These are phyloP conservation scores for Xylariaceae sp. DNA, from an alignment of 2,329 filamentous ascomycete genomes.

Conservation along the genomic window DNA sequence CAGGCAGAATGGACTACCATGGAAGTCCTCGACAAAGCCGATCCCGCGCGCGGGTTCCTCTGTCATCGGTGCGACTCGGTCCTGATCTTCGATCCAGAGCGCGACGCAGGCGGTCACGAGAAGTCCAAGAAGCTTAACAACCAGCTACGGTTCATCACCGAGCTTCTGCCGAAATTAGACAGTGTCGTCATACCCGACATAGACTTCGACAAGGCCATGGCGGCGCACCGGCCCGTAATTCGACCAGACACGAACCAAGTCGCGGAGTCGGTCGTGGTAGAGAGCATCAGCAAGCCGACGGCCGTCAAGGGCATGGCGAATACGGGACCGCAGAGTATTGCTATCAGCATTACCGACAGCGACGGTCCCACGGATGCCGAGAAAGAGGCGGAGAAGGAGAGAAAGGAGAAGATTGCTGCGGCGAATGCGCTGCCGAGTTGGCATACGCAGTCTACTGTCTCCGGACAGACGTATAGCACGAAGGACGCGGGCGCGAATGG, in stretches of 20 bases:
- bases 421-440: conserved; percentile 69
- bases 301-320: conserved; percentile 67
- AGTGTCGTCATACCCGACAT: conserved; percentile 69
- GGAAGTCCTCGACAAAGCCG: conserved; percentile 77
- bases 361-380: conserved; percentile 65
- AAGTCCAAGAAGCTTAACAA: conserved; percentile 71
- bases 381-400: conserved; percentile 59
- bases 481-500: conserved; percentile 29
- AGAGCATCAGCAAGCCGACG: conserved; percentile 52
- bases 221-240: conserved; percentile 58
- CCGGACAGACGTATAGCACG: conserved; percentile 53
- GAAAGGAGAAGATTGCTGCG: conserved; percentile 60
- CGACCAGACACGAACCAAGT: conserved; percentile 66
- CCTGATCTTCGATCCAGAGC: conserved; percentile 63
- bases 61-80: conserved; percentile 73
- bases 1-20: conserved; percentile 83
- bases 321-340: conserved; percentile 64
- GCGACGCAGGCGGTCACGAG: conserved; percentile 66
- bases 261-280: conserved; percentile 55
- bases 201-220: conserved; percentile 66
- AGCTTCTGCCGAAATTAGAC: conserved; percentile 73
- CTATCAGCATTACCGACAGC: conserved; percentile 63
- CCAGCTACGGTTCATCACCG: conserved; percentile 74
- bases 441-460: conserved; percentile 69
- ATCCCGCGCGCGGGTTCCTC: conserved; percentile 63